Base-by-base conservation (phyloP, 2,329 filamentous ascomycete genomes). In the Colletotrichum simmondsii region DNA sequence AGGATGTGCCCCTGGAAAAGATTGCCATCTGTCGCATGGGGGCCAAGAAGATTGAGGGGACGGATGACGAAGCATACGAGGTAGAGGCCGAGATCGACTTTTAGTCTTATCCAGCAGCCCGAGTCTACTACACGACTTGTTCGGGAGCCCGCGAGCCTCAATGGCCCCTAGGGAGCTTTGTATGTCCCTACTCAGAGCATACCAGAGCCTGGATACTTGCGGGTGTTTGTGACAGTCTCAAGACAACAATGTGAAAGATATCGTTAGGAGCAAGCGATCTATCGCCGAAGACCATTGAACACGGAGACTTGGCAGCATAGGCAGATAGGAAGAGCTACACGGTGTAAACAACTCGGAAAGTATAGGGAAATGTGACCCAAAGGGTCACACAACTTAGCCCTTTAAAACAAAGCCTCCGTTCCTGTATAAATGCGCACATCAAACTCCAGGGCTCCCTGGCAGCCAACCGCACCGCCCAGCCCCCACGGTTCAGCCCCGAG, bases 1-100 rank as follows among this genome's bases (percentile, higher is more conserved):
- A 90, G 66, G 83, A 90, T 63, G 85, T 96, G 28, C 84, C 85
- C 19, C 80, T 98, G n/a, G 90, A 94, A 69, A 89, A 86, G 71
- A 83, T 98, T 53, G 91, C 92, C 61, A 92, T 98, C 49, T 98
- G 95, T 80, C 91, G 90, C 79, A 98, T 98, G 95, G 95, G 95
- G 0, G 95, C 95, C 11, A 93, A 92, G 85, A 91, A 89, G 77
- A 84, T 84, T 22, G 81, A 90, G 32, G 84, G 88, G 8, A 83
- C 87, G 2, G 88, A 87, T 11, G 87, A 89, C 66, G 85, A 84
- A 75, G 86, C 80, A 14, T 91, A 91, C 72, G 87, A 88, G 74
- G 86, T 88, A 10, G 89, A 84, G 75, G 87, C 84, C 5, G 86
- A 89, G 77, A 82, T 88, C 46, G 78, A 68, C 19, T 78, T 87